phyloP scores from a whole-genome alignment of 176 grass and related monocot species.

The Triticum dicoccoides region DNA sequence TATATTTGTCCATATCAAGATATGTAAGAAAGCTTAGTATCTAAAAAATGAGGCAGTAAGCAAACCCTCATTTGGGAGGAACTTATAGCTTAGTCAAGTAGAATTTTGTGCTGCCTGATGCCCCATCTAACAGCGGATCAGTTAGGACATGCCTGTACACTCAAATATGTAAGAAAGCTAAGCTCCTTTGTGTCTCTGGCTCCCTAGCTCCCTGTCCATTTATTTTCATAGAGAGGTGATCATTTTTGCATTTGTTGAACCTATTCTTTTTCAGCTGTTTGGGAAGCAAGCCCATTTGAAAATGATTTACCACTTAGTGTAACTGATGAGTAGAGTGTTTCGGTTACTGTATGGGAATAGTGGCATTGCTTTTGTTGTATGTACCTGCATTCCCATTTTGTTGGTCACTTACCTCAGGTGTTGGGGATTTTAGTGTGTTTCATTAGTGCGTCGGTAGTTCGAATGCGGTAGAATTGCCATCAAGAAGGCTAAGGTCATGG shows the following conservation, averaged over 20 bases:
- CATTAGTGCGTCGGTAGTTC: neutral
- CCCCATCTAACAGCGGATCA: neutral
- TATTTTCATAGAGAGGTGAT: neutral
- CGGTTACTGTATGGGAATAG: neutral
- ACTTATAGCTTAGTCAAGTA: neutral
- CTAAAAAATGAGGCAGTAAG: neutral
- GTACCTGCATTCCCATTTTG: neutral
- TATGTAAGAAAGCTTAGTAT: no score
- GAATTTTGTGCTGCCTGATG: neutral
- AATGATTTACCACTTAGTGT: neutral
- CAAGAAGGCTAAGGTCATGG: neutral
- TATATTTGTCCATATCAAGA: slow-evolving; percentile 4
- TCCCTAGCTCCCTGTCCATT: neutral
- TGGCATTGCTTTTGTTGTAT: neutral
- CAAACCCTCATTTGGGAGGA: neutral
- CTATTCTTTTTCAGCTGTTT: neutral
- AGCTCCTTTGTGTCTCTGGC: neutral
- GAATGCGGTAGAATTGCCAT: neutral
- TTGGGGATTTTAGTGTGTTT: neutral
- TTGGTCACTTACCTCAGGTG: neutral
- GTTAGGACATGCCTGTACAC: neutral
- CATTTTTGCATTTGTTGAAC: neutral
- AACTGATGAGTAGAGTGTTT: neutral
- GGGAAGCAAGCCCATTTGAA: neutral
- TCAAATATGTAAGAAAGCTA: neutral